Base-by-base conservation (phyloP, 208 protist genomes). In the Leishmania martiniquensis region DNA sequence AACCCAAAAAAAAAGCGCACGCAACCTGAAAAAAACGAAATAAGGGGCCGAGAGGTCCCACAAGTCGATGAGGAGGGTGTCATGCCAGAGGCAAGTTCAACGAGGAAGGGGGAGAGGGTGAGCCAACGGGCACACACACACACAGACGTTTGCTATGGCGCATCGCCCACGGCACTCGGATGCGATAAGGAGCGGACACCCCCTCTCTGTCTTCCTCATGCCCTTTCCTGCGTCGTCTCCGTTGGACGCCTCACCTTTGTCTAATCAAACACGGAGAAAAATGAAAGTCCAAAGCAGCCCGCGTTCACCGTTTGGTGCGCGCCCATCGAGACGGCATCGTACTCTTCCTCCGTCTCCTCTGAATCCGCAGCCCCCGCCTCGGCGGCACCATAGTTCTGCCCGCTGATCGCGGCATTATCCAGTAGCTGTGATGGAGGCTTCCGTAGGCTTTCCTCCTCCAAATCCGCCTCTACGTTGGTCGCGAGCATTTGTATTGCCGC, bases 221-320 rank as follows among this genome's bases (percentile, higher is more conserved):
- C 9, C n/a, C n/a, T 60, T 60, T 5, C 15, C 15, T 51, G 7
- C 15, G 7, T 51, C 47, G 15, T 51, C 47, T 51, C 47, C 47
- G 47, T 29, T 34, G 39, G 17, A n/a, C 10, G 12, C 22, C 25
- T 68, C 34, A 37, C 22, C n/a, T 2, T 54, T n/a, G 0, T 1
- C 59, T 39, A 89, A 25, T 86, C 80, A 83, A 84, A 86, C 1
- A 72, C 72, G 9, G 88, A 89, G 44, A 87, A 88, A 63, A 93
- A 93, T 12, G 86, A 91, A 51, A 91, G 85, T 0, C 89, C 89
- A 73, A 93, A 93, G 67, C 89, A 93, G 15, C 89, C 89, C 0
- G 87, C 85, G 65, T 88, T 89, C 29, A 93, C 82, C 15, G 81
- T 76, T 7, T 68, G 79, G 59, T 90, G 77, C 22, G 84, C 72